Percentiles rank a stretch among this genome's conserved stretches.
Conservation (phyloP, 331 rosid species). For the Arachis monticola region DNA sequence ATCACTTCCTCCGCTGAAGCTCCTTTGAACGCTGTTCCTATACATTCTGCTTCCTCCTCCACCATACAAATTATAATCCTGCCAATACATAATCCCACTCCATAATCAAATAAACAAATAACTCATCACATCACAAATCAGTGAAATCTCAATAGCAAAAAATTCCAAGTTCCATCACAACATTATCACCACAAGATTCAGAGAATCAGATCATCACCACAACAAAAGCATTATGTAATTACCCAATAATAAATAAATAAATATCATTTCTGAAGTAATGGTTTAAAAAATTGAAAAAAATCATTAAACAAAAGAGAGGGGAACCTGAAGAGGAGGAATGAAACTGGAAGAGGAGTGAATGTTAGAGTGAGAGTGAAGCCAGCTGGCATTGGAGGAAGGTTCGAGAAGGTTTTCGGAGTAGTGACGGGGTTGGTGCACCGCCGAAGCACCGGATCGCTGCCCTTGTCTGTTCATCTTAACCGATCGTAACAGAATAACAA, state of each 20-base stretch:
- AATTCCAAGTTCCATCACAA: constrained; percentile 29
- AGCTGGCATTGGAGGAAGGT: constrained; percentile 63
- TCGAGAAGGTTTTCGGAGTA: constrained; percentile 77
- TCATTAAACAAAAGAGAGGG: too few relatives aligned
- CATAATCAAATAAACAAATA: constrained; percentile 35
- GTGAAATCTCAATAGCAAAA: constrained; percentile 4
- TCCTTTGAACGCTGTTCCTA: constrained; percentile 60
- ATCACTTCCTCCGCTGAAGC: constrained; percentile 54
- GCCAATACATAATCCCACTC: neutral
- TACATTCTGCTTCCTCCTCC: constrained; percentile 79
- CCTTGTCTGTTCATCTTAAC: constrained; percentile 69
- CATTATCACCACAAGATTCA: constrained; percentile 20
- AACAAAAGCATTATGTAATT: constrained; percentile 1
- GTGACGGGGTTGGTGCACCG: constrained; percentile 69
- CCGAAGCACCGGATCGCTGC: constrained; percentile 75
- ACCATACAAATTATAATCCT: constrained; percentile 77
- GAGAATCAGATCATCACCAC: neutral
- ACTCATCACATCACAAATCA: neutral
- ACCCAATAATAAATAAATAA: too few relatives aligned
- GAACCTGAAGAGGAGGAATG: constrained; percentile 68
- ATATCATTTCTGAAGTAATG: too few relatives aligned
- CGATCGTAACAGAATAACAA: neutral
- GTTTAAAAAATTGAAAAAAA: neutral
- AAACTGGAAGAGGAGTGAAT: constrained; percentile 61
- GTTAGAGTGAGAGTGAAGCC: constrained; percentile 64